Evolutionary conservation across 73 alveolate species (phyloP), one percentile per base, ranked within the genome.

Genomic region (Paramecium sexaurelia): DNA sequence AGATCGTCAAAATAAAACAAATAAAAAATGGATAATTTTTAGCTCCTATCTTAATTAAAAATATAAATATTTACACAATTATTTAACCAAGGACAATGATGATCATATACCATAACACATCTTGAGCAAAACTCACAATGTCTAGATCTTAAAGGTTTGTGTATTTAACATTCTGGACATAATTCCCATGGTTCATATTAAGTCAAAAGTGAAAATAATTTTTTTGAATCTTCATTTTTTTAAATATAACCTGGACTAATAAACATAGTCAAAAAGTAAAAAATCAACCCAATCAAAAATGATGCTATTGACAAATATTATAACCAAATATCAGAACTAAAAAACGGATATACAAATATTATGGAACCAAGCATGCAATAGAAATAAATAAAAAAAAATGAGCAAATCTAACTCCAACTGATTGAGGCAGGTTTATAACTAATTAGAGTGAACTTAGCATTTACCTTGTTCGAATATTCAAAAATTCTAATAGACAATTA

Each of bases 21-120:
- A 78, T 78, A 78, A 78, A 78, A 19, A n/a, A 24, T 11, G 45
- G 45, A 78, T 78, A 37, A 85, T 95, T 95, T 37, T 57, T 91
- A 32, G 91, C 94, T 36, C 97, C 97, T n/a, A 95, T 95, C 86
- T 71, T 71, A 71, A 71, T 37, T 35, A 71, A 61, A 61, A 10
- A 29, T 61, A 71, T 35, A 35, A 71, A 36, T 71, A 71, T 29
- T 71, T 39, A 88, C 97, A 83, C 98, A 95, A 75, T 89, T 95
- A 84, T 94, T 94, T 13, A 95, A 86, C 98, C 98, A 95, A 1
- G 98, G 98, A 37, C 98, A 95, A 84, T 95, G 98, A 55, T 95
- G 98, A 73, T 95, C 98, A 29, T 88, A 88, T 4, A 82, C 87
- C 3, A 82, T 82, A 4, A 88, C 94, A 35, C 94, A 88, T 29